phyloP scores from a whole-genome alignment of 1,284 basidiomycete genomes.

The Marasmius oreades region DNA sequence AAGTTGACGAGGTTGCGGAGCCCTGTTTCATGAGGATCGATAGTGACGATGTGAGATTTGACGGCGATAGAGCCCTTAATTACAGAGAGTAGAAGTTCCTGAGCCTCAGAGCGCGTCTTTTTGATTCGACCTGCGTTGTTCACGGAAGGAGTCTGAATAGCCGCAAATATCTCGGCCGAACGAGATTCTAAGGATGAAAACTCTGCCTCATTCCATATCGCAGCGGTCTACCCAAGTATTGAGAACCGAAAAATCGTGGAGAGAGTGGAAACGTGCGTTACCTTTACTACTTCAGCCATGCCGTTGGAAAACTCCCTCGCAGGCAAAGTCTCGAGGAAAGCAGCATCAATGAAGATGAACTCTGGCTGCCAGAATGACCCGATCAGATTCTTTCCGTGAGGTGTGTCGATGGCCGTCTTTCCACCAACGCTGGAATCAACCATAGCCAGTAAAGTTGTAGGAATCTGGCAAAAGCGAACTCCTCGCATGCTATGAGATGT shows the following conservation, averaged over 20 bases:
- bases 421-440: slow-evolving; percentile 98
- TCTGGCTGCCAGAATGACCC: slow-evolving; percentile 98
- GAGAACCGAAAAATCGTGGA: not conserved
- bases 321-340: slow-evolving; percentile 93
- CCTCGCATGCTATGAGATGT: slow-evolving; percentile 68
- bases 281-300: slow-evolving; percentile 99
- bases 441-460: slow-evolving; percentile 96
- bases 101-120: slow-evolving; percentile 68
- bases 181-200: slow-evolving; percentile 85
- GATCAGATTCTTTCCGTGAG: slow-evolving; percentile 95
- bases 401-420: slow-evolving; percentile 97
- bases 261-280: slow-evolving; percentile 23
- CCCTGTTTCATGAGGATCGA: slow-evolving; percentile 93
- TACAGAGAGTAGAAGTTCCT: slow-evolving; percentile 77
- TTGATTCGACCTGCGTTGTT: slow-evolving; percentile 61
- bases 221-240: slow-evolving; percentile 70
- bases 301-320: slow-evolving; percentile 94
- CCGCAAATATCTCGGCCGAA: slow-evolving; percentile 79
- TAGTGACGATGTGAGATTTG: slow-evolving; percentile 92
- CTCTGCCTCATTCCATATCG: slow-evolving; percentile 90
- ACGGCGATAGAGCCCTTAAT: slow-evolving; percentile 88
- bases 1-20: slow-evolving; percentile 97
- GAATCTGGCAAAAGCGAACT: slow-evolving; percentile 84
- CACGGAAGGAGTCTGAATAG: slow-evolving; percentile 72
- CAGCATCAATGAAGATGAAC: slow-evolving; percentile 96